Evolutionary conservation across 2,329 filamentous ascomycete species (phyloP), one percentile per base, ranked within the genome.

Genomic region (Exophiala dermatitidis): DNA sequence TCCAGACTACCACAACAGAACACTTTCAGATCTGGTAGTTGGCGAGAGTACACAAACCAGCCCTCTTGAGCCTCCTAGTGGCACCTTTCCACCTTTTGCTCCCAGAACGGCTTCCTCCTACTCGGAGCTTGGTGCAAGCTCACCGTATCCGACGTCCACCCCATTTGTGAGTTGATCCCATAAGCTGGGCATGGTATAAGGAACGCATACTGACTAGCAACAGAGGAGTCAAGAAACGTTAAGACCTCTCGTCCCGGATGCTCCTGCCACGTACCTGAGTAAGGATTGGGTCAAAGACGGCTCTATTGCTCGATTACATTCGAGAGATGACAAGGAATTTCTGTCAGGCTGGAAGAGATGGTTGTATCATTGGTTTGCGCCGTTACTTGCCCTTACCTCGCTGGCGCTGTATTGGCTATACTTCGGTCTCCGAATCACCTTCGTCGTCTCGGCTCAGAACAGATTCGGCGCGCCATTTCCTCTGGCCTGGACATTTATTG

Each of bases 401-500:
- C 65, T 68, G n/a, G 60, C 37, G 5, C 53, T 70, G n/a, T 69
- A 68, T 65, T 52, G 69, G 48, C 60, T 69, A 31, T 82, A 82
- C 57, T 74, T 81, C 5, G 70, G 61, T 26, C 66, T 77, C 49
- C 76, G 79, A 36, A 73, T 82, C 31, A 67, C 68, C 47, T 81
- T 77, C 61, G 74, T 80, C 49, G 64, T 78, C n/a, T 66, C 68
- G 42, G 77, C 79, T 0, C 77, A 82, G 59, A 67, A 71, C 1
- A 65, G 65, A 1, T 66, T 67, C 3, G 46, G 63, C 2, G 63
- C 67, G 26, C 68, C 68, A 1, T 82, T 75, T 56, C 68, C 71
- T 3, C 72, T 75, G 42, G 79, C 79, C 2, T 82, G 79, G 79
- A 62, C 80, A 4, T 82, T 82, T 59, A 77, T 82, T 50, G 75